Percentiles rank a stretch among this genome's conserved stretches.
These are phyloP conservation scores for Cytospora schulzeri DNA, from an alignment of 2,329 filamentous ascomycete genomes.

Conservation along the genomic window DNA sequence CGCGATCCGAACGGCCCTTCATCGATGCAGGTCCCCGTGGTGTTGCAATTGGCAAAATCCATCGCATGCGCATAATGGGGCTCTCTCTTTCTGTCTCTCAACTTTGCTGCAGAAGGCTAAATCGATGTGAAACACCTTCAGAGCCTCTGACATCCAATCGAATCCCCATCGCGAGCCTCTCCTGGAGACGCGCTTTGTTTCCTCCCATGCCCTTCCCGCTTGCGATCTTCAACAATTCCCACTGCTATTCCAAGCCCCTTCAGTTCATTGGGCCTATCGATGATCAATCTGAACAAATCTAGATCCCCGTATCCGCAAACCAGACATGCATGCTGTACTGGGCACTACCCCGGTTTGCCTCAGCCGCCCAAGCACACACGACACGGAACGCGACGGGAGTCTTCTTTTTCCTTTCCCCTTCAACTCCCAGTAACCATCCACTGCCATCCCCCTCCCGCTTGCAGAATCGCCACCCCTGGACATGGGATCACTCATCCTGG, in stretches of 20 bases:
- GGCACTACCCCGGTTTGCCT: slow-evolving; percentile 2
- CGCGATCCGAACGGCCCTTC: neutral
- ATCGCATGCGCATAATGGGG: slow-evolving; percentile 26
- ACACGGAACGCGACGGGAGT: slow-evolving; percentile 14
- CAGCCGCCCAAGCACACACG: slow-evolving; percentile 22
- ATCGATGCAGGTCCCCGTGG: neutral
- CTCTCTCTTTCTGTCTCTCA: slow-evolving; percentile 22
- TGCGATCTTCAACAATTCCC: slow-evolving; percentile 19
- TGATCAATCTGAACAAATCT: slow-evolving; percentile 5
- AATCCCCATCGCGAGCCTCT: slow-evolving; percentile 24
- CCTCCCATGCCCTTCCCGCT: slow-evolving; percentile 6
- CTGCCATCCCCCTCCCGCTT: too few relatives aligned
- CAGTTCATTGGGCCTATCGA: slow-evolving; percentile 15
- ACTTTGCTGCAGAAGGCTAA: slow-evolving; percentile 29
- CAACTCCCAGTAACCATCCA: too few relatives aligned
- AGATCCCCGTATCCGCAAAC: slow-evolving; percentile 16
- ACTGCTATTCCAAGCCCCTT: slow-evolving; percentile 9
- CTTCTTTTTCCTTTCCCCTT: neutral
- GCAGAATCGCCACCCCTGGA: slow-evolving; percentile 10
- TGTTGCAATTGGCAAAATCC: neutral
- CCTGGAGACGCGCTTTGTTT: slow-evolving; percentile 30
- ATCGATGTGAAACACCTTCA: slow-evolving; percentile 33
- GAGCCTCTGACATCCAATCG: slow-evolving; percentile 34
- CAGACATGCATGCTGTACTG: neutral
- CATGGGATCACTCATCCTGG: slow-evolving; percentile 12